These are phyloP conservation scores for Globisporangium acanthophoron DNA, from an alignment of 352 stramenopile genomes.

Conservation along the genomic window DNA sequence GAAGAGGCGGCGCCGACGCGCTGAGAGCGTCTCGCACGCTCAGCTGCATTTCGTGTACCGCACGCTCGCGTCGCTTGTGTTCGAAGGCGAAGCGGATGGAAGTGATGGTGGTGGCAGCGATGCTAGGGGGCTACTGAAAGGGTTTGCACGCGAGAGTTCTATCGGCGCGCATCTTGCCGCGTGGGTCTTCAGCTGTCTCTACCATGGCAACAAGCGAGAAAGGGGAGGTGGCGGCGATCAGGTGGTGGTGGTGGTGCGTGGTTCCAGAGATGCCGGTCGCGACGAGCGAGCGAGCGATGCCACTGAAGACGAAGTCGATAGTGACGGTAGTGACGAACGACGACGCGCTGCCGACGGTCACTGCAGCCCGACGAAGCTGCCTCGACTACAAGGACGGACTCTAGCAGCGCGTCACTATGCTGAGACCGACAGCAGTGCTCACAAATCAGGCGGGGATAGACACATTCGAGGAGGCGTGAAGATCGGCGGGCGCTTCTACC, in stretches of 20 bases:
- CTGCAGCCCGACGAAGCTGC: neutral
- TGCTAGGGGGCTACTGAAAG: neutral
- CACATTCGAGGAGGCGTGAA: slow-evolving; percentile 19
- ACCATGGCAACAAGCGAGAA: slow-evolving; percentile 2
- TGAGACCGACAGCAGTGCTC: neutral
- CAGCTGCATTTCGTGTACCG: slow-evolving; percentile 37
- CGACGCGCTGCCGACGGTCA: neutral
- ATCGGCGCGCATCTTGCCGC: slow-evolving; percentile 43
- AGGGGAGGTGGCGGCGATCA: neutral
- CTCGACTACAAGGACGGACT: neutral
- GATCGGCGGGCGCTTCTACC: slow-evolving; percentile 24
- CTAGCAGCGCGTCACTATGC: neutral
- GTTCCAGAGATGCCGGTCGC: neutral
- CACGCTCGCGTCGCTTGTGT: slow-evolving; percentile 16
- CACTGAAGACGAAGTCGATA: neutral
- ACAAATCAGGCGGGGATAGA: no score
- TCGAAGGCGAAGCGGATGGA: slow-evolving; percentile 6
- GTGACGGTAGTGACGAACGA: neutral
- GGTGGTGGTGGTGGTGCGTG: no score
- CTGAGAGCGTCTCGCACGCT: slow-evolving; percentile 13
- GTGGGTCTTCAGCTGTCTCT: slow-evolving; percentile 36
- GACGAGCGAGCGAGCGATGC: neutral
- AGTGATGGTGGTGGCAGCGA: no score
- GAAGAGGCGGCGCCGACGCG: neutral
- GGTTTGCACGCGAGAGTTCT: slow-evolving; percentile 29